Evolutionary conservation across 345 rosid genomes (phyloP).

Genomic region (Salix udensis): DNA sequence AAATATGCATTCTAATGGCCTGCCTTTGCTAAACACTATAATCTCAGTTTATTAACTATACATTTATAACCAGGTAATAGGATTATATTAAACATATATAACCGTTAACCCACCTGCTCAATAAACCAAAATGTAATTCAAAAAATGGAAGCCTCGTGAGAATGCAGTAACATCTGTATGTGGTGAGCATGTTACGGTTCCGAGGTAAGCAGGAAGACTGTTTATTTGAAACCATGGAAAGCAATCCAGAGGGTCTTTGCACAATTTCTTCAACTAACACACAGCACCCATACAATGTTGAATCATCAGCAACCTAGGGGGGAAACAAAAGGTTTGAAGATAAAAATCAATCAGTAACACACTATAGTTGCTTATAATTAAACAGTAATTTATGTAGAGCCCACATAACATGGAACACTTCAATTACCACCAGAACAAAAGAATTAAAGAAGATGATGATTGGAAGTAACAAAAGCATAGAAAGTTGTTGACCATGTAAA

Average conservation of each 20-base stretch:
- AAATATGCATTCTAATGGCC: not conserved
- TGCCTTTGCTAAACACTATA: not conserved
- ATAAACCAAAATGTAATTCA: conserved; percentile 83
- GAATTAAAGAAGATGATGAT: no score
- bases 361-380: not conserved
- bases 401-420: not conserved
- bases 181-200: conserved; percentile 71
- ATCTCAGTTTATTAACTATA: not conserved
- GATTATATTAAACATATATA: not conserved
- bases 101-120: conserved; percentile 54
- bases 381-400: not conserved
- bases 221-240: conserved; percentile 68
- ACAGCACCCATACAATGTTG: conserved; percentile 92
- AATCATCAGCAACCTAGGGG: conserved; percentile 79
- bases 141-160: conserved; percentile 92
- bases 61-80: not conserved
- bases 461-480: not conserved
- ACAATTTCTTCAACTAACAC: conserved; percentile 83
- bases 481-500: no score
- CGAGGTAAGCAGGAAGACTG: conserved; percentile 53
- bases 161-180: conserved; percentile 95
- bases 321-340: not conserved
- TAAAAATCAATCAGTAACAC: not conserved
- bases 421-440: not conserved
- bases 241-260: conserved; percentile 89